Evolutionary conservation across 1,284 basidiomycete species (phyloP), one percentile per base, ranked within the genome.

Genomic region (Pholiota adiposa): DNA sequence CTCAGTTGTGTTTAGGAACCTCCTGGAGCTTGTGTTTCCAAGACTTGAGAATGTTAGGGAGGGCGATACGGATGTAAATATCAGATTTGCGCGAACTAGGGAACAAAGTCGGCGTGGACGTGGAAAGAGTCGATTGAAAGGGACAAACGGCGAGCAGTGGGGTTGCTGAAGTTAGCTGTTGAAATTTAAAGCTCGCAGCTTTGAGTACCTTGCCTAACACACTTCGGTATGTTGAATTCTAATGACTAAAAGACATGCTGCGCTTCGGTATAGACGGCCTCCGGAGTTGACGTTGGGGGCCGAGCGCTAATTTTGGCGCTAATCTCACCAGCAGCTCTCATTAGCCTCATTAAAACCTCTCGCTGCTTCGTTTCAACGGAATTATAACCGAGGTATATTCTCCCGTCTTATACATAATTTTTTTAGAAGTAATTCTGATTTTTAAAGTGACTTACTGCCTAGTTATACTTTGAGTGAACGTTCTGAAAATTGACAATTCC

Each of bases 11-110:
- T 43, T 57, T 4, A 67, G 68, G 9, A 51, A 14, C 5, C 51
- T 61, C 18, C 56, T 55, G 11, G 60, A 68, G 16, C 49, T 69
- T 2, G 46, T 48, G n/a, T 55, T 52, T 12, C 65, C 66, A 0
- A 62, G 60, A 19, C 58, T 68, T 16, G 65, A 69, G 51, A 46
- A 65, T 27, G 51, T 67, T 19, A 53, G 48, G 19, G 67, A 69
- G 38, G 68, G 67, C 3, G 65, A 68, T 36, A 48, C 54, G 8
- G 7, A 50, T 7, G 56, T 67, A 4, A 40, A 61, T 11, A 19
- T 31, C 0, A 58, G n/a, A n/a, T n/a, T n/a, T n/a, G n/a, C n/a
- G 62, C 27, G 57, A 58, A 19, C 34, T 46, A 14, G 51, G 62
- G 5, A 38, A 19, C 18, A 29, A 58, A 23, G 16, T 59, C 56